Conservation (phyloP, 129 eudicot species). For the Helianthus annuus region HanXRQr2.0-SUNRISE NC_035449.2:31992165-31992664, state of each 20-base stretch:
- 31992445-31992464: not conserved
- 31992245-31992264: too few relatives aligned
- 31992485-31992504: not conserved
- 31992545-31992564: slow-evolving; percentile 1
- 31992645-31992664: not conserved
- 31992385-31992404: too few relatives aligned
- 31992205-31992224: not conserved
- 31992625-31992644: not conserved
- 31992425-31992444: not conserved
- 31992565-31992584: not conserved
- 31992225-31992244: too few relatives aligned
- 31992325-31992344: not conserved
- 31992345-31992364: not conserved
- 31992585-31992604: not conserved
- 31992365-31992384: too few relatives aligned
- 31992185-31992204: not conserved
- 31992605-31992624: slow-evolving; percentile 6
- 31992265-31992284: not conserved
- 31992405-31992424: not conserved
- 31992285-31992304: not conserved
- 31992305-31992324: not conserved
- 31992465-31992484: slow-evolving; percentile 7
- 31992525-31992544: not conserved
- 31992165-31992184: not conserved
- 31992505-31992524: not conserved